Evolutionary conservation across 1,284 basidiomycete species (phyloP), one percentile per base, ranked within the genome.

Genomic region (Anthracocystis setariae): DNA sequence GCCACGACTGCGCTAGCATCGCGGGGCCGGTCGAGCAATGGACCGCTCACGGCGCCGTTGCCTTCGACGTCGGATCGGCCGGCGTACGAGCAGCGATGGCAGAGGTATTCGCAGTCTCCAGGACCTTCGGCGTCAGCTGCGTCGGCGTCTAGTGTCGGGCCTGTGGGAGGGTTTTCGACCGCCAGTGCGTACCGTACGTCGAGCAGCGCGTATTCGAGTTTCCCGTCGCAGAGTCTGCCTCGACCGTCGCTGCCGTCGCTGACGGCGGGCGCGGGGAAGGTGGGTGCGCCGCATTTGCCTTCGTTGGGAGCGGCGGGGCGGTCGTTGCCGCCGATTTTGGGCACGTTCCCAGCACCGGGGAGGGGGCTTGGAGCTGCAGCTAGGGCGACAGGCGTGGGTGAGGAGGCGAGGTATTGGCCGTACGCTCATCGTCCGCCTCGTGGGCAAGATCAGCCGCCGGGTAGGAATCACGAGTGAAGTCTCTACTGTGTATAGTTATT

Each of bases 271-370:
- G 55, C 46, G 4, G 50, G 35, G 3, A 63, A 59, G n/a, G 52
- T 45, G 15, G 70, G 52, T 29, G 64, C 56, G 17, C 58, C 59
- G n/a, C 54, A 66, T 45, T 55, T 71, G 51, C 62, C 70, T 13
- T 61, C 65, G 1, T 21, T 69, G 32, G 60, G 54, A 0, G 62
- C 58, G 29, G 54, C 53, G 8, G 61, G 70, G 7, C 56, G 70
- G 5, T 73, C 70, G 18, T 32, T 73, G 56, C 70, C 70, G 21
- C 70, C 70, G 9, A 58, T 73, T n/a, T 24, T 67, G 21, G 69
- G 69, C 10, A 32, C 50, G 38, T 72, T 72, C 54, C 68, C 68
- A 12, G 53, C 49, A 8, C 49, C 64, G 24, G 53, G 64, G 5
- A 42, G 64, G 9, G 42, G 64, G 10, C 15, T 60, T 2, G 46